Conservation (phyloP, 2,329 filamentous ascomycete species). For the Diaporthe aspalathi region DNA sequence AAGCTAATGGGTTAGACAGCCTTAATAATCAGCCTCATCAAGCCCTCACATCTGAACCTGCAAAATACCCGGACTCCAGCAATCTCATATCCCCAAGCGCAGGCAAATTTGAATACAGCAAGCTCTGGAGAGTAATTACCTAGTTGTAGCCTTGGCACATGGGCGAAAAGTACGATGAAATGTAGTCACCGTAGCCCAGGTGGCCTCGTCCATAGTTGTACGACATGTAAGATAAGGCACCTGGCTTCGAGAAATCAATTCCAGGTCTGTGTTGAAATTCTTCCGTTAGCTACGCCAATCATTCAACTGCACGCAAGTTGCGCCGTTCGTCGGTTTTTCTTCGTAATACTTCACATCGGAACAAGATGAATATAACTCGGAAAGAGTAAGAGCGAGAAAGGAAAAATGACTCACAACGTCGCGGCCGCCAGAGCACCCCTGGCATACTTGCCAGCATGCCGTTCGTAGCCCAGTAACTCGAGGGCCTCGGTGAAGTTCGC, state of each 20-base stretch:
- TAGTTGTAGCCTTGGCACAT: slow-evolving; percentile 8
- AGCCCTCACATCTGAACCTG: not conserved
- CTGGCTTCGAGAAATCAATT: slow-evolving; percentile 31
- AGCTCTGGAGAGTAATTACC: not conserved
- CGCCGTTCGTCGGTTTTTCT: no score
- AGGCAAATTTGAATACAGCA: no score
- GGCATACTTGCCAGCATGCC: slow-evolving; percentile 30
- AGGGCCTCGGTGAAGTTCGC: slow-evolving; percentile 36
- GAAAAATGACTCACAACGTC: not conserved
- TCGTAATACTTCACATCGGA: no score
- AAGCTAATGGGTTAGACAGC: not conserved
- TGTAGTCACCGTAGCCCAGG: slow-evolving; percentile 34
- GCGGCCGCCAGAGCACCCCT: slow-evolving; percentile 28
- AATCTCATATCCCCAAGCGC: no score
- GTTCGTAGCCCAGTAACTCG: slow-evolving; percentile 27
- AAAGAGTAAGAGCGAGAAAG: no score
- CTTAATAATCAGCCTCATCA: not conserved
- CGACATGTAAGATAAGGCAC: slow-evolving; percentile 32
- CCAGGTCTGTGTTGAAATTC: not conserved
- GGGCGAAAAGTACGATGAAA: slow-evolving; percentile 37
- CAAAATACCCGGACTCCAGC: no score
- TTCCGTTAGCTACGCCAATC: not conserved
- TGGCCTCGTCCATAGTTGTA: slow-evolving; percentile 34
- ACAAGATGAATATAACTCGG: no score
- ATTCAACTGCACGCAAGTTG: no score